A percentile compares a stretch with the other conserved stretches of the same genome.
Evolutionary conservation across 192 early-diverging fungal genomes (phyloP).

Genomic region (Fimicolochytrium jonesii): DNA sequence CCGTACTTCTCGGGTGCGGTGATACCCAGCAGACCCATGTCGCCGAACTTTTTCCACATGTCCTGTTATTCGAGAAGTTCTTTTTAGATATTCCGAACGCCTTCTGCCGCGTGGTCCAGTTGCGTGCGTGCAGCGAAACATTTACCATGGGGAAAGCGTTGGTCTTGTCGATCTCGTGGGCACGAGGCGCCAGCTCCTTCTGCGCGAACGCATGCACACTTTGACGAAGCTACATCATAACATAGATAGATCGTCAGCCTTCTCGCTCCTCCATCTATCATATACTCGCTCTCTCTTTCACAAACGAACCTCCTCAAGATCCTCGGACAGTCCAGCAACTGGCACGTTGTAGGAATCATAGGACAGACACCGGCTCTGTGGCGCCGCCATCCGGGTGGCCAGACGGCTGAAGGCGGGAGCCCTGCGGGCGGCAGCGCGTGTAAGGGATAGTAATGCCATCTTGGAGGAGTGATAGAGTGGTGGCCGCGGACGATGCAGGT

Average conservation of each 20-base stretch:
- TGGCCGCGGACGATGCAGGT: no score
- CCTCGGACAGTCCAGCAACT: slow-evolving; percentile 70
- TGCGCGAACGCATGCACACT: slow-evolving; percentile 73
- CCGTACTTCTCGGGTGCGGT: slow-evolving; percentile 86
- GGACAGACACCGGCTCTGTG: neutral
- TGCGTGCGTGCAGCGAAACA: neutral
- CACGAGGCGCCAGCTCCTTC: slow-evolving; percentile 77
- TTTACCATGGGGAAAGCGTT: slow-evolving; percentile 80
- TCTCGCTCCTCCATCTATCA: neutral
- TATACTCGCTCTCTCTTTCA: neutral
- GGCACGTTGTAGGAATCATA: slow-evolving; percentile 67
- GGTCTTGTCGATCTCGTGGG: slow-evolving; percentile 73
- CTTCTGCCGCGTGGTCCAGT: no score
- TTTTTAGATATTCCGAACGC: no score
- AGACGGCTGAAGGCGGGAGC: no score
- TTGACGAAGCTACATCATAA: slow-evolving; percentile 21
- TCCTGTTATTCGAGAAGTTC: no score
- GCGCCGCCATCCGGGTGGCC: no score
- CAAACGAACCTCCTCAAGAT: slow-evolving; percentile 55
- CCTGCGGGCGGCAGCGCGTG: no score
- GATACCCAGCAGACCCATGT: slow-evolving; percentile 91
- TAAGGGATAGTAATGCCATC: no score
- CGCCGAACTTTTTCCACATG: slow-evolving; percentile 96
- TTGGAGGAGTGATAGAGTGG: no score
- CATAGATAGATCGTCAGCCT: neutral